Evolutionary conservation across 768 basidiomycete species (phyloP), one percentile per base, ranked within the genome.

Genomic region (Cystoderma amianthinum): DNA sequence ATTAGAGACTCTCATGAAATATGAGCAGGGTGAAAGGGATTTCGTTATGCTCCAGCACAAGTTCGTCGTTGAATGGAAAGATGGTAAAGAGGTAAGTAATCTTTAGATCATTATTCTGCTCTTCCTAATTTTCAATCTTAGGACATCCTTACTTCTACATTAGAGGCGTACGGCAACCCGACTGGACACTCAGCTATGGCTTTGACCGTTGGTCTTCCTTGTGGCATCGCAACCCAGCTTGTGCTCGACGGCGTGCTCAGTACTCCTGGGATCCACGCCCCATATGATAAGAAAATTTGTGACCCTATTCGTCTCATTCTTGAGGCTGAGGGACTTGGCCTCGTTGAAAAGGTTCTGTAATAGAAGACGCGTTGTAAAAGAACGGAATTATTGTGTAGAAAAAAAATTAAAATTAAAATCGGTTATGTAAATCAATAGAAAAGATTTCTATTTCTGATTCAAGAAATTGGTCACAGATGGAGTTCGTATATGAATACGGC

Each of bases 11-110:
- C 74, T 95, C 59, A 96, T 97, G 89, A 77, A 82, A 62, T 97
- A 95, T 65, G 86, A 82, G 48, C 64, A 71, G 36, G 90, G 89
- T 48, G 93, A 98, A 64, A 83, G 90, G 9, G 95, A 99, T 62
- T 78, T 98, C 46, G 89, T 99, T 45, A 90, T 98, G 82, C 80
- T 99, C 41, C 95, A 97, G 66, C 95, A 99, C 77, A 95, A 94
- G 70, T 98, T 99, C 58, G 66, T 90, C 51, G 82, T 98, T 25
- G 82, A 93, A 58, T 87, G 85, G 77, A 71, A 76, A 23, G 90
- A 97, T 54, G 93, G 95, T 36, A 73, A 64, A 36, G 67, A 75
- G 64, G 84, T 82, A 45, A 39, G 74, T 51, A 35, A 16, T 17
- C 41, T 12, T 23, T 20, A 32, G 16, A 13, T 45, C 10, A 30